Evolutionary conservation across 306 rosid species (phyloP), one percentile per base, ranked within the genome.

Genomic region (Argentina anserina): DNA sequence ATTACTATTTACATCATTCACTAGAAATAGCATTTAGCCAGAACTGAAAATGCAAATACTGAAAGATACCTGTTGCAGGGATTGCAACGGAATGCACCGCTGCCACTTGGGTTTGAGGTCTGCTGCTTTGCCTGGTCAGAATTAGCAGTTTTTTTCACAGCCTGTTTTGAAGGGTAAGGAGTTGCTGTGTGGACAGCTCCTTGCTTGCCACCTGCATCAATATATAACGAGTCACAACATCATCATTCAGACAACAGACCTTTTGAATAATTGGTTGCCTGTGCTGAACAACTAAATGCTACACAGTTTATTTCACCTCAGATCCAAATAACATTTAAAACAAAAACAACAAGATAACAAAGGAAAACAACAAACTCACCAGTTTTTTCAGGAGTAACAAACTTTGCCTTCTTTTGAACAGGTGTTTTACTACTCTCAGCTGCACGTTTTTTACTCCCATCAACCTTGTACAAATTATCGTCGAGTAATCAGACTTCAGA

Each of bases 141-240:
- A 45, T 59, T 80, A 39, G 76, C 74, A 33, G 84, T 69, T 34
- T 68, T 70, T 70, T 84, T 87, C 53, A 71, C 79, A 56, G 88
- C 79, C 81, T 81, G 82, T 79, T 87, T 90, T 76, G 85, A 73
- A 42, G 96, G 96, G 78, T 90, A 37, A 50, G 93, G 93, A 65
- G 96, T 90, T 36, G 85, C 91, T 42, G 69, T 84, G 70, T 85
- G 89, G 72, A 56, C 78, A 59, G 64, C 80, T 40, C 78, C 71
- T 45, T 49, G 86, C 82, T 78, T 81, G 75, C 82, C 77, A 69
- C 81, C 90, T 84, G 81, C 71, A 14, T 18, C 23, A 13, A 75
- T 49, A 70, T 33, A 59, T 23, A 23, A 21, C 33, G 29, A 31
- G 52, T 53, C 65, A 49, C 34, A 40, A 75, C 52, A 67, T 33